Percentiles rank a stretch among this genome's conserved stretches.
These are phyloP conservation scores for Tolypocladium ophioglossoides DNA, from an alignment of 2,329 filamentous ascomycete genomes.

Conservation along the genomic window DNA sequence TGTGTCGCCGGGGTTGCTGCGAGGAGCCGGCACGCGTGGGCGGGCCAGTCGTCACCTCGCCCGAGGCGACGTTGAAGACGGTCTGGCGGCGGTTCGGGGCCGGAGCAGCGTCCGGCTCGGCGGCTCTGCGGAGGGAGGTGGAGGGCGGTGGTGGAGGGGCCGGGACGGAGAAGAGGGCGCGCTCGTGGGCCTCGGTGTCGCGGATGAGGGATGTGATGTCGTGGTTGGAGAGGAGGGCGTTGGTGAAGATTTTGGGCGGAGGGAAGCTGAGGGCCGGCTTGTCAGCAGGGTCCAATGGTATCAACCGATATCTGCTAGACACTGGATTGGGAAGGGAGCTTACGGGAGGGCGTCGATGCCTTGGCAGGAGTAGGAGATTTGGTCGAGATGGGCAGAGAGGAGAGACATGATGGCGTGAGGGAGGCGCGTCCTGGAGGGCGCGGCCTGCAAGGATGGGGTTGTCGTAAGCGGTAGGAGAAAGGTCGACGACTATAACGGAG, in stretches of 20 bases:
- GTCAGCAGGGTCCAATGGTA: neutral
- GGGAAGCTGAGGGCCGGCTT: slow-evolving; percentile 57
- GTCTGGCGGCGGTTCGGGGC: slow-evolving; percentile 43
- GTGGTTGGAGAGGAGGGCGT: slow-evolving; percentile 75
- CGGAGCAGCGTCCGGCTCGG: slow-evolving; percentile 18
- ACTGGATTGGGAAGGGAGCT: neutral
- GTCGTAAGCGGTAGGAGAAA: neutral
- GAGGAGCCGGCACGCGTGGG: slow-evolving; percentile 26
- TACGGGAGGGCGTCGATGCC: slow-evolving; percentile 68
- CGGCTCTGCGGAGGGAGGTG: slow-evolving; percentile 20
- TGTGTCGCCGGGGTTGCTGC: slow-evolving; percentile 55
- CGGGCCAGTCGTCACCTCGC: slow-evolving; percentile 48
- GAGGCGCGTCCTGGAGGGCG: neutral
- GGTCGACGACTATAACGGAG: neutral
- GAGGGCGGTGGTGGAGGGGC: slow-evolving; percentile 51
- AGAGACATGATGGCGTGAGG: slow-evolving; percentile 48
- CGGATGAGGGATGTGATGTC: slow-evolving; percentile 93
- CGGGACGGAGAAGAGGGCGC: slow-evolving; percentile 87
- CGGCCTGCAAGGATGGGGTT: neutral
- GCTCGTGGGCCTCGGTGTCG: slow-evolving; percentile 89
- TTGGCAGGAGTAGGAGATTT: slow-evolving; percentile 65
- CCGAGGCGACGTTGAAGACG: slow-evolving; percentile 54
- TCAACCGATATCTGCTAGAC: slow-evolving; percentile 13
- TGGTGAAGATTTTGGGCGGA: slow-evolving; percentile 88
- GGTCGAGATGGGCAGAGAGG: slow-evolving; percentile 61